Conservation (phyloP, 164 flowering plant genomes). For the Pachysandra terminalis region DNA sequence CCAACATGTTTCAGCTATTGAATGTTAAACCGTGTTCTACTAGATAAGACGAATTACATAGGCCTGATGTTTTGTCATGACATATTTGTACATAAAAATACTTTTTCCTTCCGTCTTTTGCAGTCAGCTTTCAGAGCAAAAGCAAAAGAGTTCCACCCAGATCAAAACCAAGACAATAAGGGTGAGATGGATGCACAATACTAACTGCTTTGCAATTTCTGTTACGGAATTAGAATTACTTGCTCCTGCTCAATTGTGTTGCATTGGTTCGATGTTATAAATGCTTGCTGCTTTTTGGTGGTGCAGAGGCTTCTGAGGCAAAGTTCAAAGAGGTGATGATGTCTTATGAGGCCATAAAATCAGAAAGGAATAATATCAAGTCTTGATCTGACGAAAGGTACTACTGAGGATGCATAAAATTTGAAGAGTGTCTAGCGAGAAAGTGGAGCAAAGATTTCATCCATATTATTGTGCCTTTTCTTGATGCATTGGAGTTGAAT, state of each 20-base stretch:
- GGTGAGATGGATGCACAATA: slow-evolving; percentile 32
- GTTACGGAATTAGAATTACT: too few relatives aligned
- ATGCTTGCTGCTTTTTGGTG: slow-evolving; percentile 15
- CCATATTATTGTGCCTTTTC: not conserved
- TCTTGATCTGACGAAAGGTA: slow-evolving; percentile 1
- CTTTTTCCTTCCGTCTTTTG: not conserved
- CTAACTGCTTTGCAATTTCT: not conserved
- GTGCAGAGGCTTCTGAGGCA: slow-evolving; percentile 85
- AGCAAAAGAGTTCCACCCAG: slow-evolving; percentile 92
- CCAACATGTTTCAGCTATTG: too few relatives aligned
- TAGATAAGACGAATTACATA: not conserved
- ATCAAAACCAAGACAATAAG: slow-evolving; percentile 91
- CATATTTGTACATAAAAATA: not conserved
- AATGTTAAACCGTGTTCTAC: too few relatives aligned
- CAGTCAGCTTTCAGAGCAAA: slow-evolving; percentile 89
- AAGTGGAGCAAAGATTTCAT: not conserved
- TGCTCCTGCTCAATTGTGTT: too few relatives aligned
- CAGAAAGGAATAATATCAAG: slow-evolving; percentile 52
- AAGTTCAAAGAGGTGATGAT: slow-evolving; percentile 91
- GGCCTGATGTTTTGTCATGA: not conserved
- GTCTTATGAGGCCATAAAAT: slow-evolving; percentile 90
- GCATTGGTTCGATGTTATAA: too few relatives aligned
- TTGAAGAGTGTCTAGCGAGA: too few relatives aligned
- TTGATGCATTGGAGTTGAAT: too few relatives aligned
- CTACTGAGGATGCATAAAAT: not conserved